Evolutionary conservation across 2,329 filamentous ascomycete genomes (phyloP).

Genomic region (Xylariomycetidae sp.): DNA sequence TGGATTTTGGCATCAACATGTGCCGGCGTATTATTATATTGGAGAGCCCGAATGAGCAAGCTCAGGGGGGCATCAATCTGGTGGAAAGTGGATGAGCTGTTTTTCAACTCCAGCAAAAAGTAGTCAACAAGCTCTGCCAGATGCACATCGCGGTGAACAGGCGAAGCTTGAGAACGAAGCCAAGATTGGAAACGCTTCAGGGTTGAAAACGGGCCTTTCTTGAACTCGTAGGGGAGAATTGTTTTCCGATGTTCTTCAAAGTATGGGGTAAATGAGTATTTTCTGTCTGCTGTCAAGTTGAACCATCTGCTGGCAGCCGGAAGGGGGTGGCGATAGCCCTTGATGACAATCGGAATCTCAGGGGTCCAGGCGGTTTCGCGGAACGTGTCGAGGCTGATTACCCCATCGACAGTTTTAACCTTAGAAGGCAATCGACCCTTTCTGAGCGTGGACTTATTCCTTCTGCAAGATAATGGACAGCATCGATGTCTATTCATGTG

Average conservation of each 20-base stretch:
- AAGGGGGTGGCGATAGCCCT: conserved; percentile 5
- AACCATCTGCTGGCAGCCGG: conserved; percentile 25
- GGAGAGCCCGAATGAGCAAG: conserved; percentile 56
- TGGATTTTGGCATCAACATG: conserved; percentile 11
- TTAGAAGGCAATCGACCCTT: no score
- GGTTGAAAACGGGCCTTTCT: no score
- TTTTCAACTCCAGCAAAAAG: conserved; percentile 17
- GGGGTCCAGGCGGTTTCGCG: conserved; percentile 16
- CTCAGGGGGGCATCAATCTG: conserved; percentile 57
- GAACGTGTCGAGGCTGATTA: conserved; percentile 15
- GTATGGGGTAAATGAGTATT: no score
- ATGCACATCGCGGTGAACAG: no score
- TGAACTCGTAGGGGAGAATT: no score
- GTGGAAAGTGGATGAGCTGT: conserved; percentile 38
- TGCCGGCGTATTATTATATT: conserved; percentile 37
- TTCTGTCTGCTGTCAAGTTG: no score
- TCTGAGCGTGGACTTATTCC: no score
- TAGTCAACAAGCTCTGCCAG: conserved; percentile 18
- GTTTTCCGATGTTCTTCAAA: no score
- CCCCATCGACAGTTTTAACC: conserved; percentile 7
- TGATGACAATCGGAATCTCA: conserved; percentile 10
- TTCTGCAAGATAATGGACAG: no score
- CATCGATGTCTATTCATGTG: no score
- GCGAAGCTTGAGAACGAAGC: no score
- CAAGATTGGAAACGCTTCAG: no score